Base-by-base conservation (phyloP, 2,329 filamentous ascomycete species). In the Scleromitrula shiraiana region DNA sequence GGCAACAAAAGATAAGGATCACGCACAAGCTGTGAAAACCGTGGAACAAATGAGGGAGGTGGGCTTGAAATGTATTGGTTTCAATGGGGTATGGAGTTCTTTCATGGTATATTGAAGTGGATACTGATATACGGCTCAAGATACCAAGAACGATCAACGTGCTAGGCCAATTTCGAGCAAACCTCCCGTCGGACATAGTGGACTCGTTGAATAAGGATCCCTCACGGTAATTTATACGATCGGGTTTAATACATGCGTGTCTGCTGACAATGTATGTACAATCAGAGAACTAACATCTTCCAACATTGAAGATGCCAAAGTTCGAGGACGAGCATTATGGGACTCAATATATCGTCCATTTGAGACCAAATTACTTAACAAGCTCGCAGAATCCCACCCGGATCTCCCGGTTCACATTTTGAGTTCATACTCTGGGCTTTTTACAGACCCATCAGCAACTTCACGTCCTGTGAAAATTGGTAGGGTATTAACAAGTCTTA, bases 141-240 rank as follows among this genome's bases (percentile, higher is more conserved):
- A 87, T 93, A 57, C 87, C 88, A 2, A 82, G 88, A 55, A 84
- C 82, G 22, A 93, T 93, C 70, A 93, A 93, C 73, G 82, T 78
- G 59, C 80, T 94, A 2, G 82, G 81, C 59, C 80, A 80, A 20
- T 89, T 90, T 71, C 73, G 76, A 58, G 70, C 74, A 32, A 69
- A 72, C 23, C 76, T 93, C 0, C 82, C 85, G 0, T 50, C 68
- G 0, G 66, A 74, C 5, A 68, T 89, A 4, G 64, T 70, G 3
- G 62, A 70, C 1, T 61, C 65, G 4, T 73, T 91, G 4, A 73
- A 73, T 49, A 79, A 72, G 0, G 67, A 60, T 23, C 70, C 82
- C 0, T 80, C 81, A 7, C 77, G 60, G 53, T 57, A 42, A 29
- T 19, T 26, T n/a, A 2, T 38, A 42, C n/a, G n/a, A n/a, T 24